phyloP scores from a whole-genome alignment of 2,329 filamentous ascomycete genomes.

The Penicillium sp. region DNA sequence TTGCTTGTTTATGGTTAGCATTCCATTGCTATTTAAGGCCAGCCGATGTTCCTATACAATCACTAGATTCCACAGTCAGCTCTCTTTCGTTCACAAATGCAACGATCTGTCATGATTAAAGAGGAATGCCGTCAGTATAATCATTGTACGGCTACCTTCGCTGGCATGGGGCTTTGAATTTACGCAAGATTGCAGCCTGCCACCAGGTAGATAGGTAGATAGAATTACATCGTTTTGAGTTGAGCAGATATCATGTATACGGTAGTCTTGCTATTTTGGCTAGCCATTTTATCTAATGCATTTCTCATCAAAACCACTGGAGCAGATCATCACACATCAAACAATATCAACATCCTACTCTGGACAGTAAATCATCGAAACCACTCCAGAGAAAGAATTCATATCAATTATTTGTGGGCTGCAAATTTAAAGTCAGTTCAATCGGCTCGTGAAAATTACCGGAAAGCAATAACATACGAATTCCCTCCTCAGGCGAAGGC shows the following conservation, averaged over 20 bases:
- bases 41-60: too few species aligned
- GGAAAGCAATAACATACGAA: conserved; percentile 41
- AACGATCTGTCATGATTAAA: too few species aligned
- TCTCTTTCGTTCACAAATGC: too few species aligned
- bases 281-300: conserved; percentile 19
- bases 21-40: too few species aligned
- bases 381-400: neutral
- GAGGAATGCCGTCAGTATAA: neutral
- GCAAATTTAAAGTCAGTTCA: conserved; percentile 23
- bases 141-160: neutral
- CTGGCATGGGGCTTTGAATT: too few species aligned
- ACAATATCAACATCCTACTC: neutral
- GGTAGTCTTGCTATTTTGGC: neutral
- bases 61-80: too few species aligned
- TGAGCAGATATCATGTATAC: neutral
- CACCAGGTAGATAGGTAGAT: too few species aligned
- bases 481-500: conserved; percentile 58
- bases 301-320: conserved; percentile 22
- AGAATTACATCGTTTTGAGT: neutral
- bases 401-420: conserved; percentile 34
- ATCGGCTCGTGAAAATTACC: conserved; percentile 22
- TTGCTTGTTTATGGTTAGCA: too few species aligned
- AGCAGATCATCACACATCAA: neutral
- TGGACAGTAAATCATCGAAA: neutral
- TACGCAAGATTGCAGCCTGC: too few species aligned